Conservation (phyloP, 192 early-diverging fungal genomes). For the Backusella australiensis region DNA sequence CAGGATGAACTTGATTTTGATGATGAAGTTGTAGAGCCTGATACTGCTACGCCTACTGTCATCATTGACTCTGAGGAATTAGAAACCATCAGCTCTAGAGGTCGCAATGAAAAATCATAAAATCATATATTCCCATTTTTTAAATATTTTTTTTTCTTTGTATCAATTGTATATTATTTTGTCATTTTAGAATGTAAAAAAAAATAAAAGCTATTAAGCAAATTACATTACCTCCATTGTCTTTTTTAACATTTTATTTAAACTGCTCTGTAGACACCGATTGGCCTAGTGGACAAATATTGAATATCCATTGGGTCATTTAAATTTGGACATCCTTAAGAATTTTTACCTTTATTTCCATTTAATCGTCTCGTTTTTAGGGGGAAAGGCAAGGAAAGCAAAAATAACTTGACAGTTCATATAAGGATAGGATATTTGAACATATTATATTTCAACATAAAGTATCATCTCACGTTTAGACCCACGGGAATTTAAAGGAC, state of each 20-base stretch:
- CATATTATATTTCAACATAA: background rate
- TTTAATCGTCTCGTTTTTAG: background rate
- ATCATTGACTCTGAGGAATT: background rate
- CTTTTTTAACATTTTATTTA: background rate
- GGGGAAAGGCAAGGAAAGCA: background rate
- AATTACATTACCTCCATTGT: background rate
- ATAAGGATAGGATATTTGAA: background rate
- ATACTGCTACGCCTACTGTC: background rate
- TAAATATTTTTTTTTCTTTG: background rate
- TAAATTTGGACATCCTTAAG: background rate
- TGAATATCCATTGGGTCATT: background rate
- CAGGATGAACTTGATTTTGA: slow-evolving; percentile 2
- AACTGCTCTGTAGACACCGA: background rate
- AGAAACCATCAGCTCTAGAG: background rate
- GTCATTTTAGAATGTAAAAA: background rate
- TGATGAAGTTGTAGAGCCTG: background rate
- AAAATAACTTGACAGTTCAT: background rate
- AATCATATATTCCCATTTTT: background rate
- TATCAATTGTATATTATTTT: background rate
- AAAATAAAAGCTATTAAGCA: background rate
- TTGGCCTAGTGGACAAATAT: background rate
- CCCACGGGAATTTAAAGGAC: background rate
- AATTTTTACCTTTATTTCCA: background rate
- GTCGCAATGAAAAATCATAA: background rate
- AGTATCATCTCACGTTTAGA: background rate